A percentile compares a stretch with the other conserved stretches of the same genome.
phyloP scores from a whole-genome alignment of 2,329 filamentous ascomycete species.

The Alternaria metachromatica region DNA sequence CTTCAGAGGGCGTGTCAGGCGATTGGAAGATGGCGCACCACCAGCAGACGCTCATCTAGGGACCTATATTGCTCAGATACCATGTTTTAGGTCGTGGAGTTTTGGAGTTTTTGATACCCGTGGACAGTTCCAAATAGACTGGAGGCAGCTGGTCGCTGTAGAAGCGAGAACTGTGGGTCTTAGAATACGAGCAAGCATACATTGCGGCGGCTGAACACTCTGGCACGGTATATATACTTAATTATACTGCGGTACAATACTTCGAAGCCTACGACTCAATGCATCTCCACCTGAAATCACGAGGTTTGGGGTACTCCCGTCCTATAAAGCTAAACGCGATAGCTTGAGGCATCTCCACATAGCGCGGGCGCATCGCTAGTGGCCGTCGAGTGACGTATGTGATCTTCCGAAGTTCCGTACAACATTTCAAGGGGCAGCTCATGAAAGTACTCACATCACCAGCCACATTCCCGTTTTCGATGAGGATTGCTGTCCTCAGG shows the following conservation, averaged over 20 bases:
- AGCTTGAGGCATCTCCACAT: slow-evolving; percentile 17
- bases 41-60: slow-evolving; percentile 37
- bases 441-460: neutral
- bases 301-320: neutral
- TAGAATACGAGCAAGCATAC: neutral
- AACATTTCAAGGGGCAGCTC: neutral
- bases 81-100: neutral
- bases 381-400: slow-evolving; percentile 29
- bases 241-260: neutral
- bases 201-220: neutral
- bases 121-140: neutral
- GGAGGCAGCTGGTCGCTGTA: neutral
- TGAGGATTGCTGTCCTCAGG: slow-evolving; percentile 7
- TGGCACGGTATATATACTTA: neutral
- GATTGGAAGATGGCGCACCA: slow-evolving; percentile 40
- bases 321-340: slow-evolving; percentile 2
- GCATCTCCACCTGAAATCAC: neutral
- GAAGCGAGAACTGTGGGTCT: neutral
- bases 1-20: slow-evolving; percentile 10
- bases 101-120: neutral
- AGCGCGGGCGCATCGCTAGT: slow-evolving; percentile 20
- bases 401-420: slow-evolving; percentile 18
- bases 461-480: neutral
- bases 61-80: too few species aligned
- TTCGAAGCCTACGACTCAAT: neutral